Conservation (phyloP, 495 filamentous ascomycete species). For the Saxophila tyrrhenica region DNA sequence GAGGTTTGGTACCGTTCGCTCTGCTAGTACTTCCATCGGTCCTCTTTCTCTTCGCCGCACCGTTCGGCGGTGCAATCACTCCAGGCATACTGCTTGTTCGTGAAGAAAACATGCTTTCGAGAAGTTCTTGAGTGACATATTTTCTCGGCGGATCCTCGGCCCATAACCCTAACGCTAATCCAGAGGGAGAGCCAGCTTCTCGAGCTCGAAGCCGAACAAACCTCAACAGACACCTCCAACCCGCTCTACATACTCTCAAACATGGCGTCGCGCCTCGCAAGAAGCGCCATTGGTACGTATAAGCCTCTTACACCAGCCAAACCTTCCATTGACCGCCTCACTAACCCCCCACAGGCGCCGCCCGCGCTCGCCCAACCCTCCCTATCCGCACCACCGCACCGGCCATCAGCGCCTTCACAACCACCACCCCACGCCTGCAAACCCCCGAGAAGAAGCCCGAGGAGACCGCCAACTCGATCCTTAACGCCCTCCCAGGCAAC, state of each 20-base stretch:
- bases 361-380: slow-evolving; percentile 63
- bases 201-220: not conserved
- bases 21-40: slow-evolving; percentile 29
- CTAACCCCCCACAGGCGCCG: slow-evolving; percentile 53
- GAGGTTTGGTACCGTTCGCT: slow-evolving; percentile 10
- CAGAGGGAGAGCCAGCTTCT: too few species aligned
- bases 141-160: too few species aligned
- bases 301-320: not conserved
- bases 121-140: too few species aligned
- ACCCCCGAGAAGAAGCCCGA: slow-evolving; percentile 70
- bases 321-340: not conserved
- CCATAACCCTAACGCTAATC: too few species aligned
- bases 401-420: slow-evolving; percentile 50
- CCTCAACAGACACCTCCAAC: not conserved
- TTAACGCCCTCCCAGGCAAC: slow-evolving; percentile 58
- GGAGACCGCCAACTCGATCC: slow-evolving; percentile 87
- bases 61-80: not conserved
- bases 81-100: slow-evolving; percentile 10
- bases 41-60: slow-evolving; percentile 8
- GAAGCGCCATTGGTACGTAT: slow-evolving; percentile 76
- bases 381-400: slow-evolving; percentile 61
- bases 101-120: not conserved
- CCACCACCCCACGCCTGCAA: slow-evolving; percentile 55
- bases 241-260: slow-evolving; percentile 30
- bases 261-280: slow-evolving; percentile 94